Evolutionary conservation across 2,329 filamentous ascomycete genomes (phyloP), one percentile per base, ranked within the genome.

Genomic region (Sarocladium strictum): DNA sequence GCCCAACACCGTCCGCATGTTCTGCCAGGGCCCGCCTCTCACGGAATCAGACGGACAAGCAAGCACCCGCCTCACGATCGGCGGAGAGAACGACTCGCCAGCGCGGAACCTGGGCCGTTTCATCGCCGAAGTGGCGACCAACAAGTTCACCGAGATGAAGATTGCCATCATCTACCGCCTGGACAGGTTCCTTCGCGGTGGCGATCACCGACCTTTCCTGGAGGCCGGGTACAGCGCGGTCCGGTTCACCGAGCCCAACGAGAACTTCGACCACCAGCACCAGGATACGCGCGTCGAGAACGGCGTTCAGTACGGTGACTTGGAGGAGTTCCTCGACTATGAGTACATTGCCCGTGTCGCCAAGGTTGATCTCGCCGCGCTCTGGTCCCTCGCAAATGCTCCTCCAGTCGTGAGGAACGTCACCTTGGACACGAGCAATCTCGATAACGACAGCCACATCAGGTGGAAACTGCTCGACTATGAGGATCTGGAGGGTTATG

Each of bases 191-290:
- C 69, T 81, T 4, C 71, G 80, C 3, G 77, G 80, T 35, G 80
- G 80, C 27, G 80, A 83, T 64, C 80, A 84, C 63, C 66, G 71
- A 3, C 71, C 76, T 0, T 83, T 83, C 63, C 73, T 84, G 12
- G 66, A 74, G 41, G 72, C 74, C n/a, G 80, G 80, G 3, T 83
- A 77, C 60, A 69, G 78, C 3, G 78, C 76, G 0, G 72, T 76
- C 14, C 72, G 80, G 2, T 82, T 80, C 69, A 82, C 79, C 0
- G 80, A 84, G 66, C 77, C 80, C 0, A 72, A 76, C 54, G 80
- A 84, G 66, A 70, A 83, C 61, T 83, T 76, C 62, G 69, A 65
- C 3, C 80, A 83, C 61, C 79, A 83, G 65, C 79, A 83, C 59
- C 80, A 83, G 64, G 72, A 83, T 56, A 59, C 76, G 1, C 70